These are phyloP conservation scores for Phanerodontia chrysosporium DNA, from an alignment of 768 basidiomycete genomes.

Conservation along the genomic window DNA sequence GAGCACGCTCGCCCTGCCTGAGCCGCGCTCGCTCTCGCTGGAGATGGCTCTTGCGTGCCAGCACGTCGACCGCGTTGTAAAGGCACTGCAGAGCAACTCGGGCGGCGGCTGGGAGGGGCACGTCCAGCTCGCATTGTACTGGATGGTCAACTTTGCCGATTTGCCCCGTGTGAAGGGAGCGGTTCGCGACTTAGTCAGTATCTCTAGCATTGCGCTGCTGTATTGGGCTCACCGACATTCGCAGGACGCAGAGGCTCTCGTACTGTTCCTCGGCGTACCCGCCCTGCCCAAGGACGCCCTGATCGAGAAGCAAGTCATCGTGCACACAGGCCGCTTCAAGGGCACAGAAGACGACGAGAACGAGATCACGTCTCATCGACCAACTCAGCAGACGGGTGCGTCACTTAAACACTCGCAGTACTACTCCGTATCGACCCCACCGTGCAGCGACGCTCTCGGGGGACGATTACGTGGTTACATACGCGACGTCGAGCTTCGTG, in stretches of 20 bases:
- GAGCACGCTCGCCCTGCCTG: conserved; percentile 61
- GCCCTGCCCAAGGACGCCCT: conserved; percentile 68
- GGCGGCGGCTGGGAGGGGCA: conserved; percentile 61
- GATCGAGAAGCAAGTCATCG: conserved; percentile 71
- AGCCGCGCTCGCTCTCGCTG: conserved; percentile 46
- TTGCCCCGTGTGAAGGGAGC: conserved; percentile 38
- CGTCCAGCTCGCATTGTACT: conserved; percentile 65
- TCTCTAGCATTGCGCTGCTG: conserved; percentile 3
- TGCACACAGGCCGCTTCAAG: conserved; percentile 62
- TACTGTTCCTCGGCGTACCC: conserved; percentile 58
- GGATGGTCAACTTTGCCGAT: conserved; percentile 48
- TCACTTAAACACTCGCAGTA: not conserved
- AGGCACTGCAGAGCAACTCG: conserved; percentile 50
- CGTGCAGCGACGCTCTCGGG: not conserved
- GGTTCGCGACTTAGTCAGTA: conserved; percentile 21
- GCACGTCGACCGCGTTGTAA: conserved; percentile 67
- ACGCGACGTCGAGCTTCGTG: conserved; percentile 32
- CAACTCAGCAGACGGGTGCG: conserved; percentile 40
- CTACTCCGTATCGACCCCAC: no score
- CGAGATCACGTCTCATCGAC: conserved; percentile 29
- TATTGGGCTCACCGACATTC: not conserved
- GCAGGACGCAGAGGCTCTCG: conserved; percentile 29
- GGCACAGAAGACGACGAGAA: conserved; percentile 43
- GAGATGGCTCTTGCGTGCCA: conserved; percentile 79
- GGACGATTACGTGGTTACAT: not conserved